phyloP scores from a whole-genome alignment of 441 rosid species.

The Pelargonium australe region DNA sequence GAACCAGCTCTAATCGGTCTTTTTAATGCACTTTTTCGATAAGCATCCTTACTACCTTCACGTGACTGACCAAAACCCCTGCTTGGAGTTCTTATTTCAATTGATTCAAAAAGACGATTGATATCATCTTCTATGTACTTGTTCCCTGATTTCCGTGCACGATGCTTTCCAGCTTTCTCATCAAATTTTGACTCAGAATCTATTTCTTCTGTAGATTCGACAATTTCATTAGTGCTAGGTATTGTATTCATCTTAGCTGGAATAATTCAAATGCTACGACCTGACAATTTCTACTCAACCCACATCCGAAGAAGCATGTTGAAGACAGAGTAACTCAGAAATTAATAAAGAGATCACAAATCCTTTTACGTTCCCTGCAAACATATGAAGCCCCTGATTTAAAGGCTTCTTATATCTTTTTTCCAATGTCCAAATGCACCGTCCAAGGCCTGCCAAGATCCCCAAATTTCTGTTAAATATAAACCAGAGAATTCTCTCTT shows the following conservation, averaged over 20 bases:
- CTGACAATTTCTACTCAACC: slow-evolving; percentile 31
- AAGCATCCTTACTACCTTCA: slow-evolving; percentile 34
- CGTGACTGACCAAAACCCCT: slow-evolving; percentile 26
- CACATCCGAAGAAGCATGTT: slow-evolving; percentile 31
- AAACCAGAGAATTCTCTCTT: slow-evolving; percentile 1
- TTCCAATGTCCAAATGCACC: slow-evolving; percentile 22
- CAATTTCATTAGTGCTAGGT: slow-evolving; percentile 48
- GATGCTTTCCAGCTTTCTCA: slow-evolving; percentile 25
- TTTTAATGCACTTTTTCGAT: slow-evolving; percentile 61
- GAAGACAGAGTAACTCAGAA: slow-evolving; percentile 22
- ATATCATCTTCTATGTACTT: slow-evolving; percentile 65
- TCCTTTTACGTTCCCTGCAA: slow-evolving; percentile 22
- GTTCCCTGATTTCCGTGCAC: slow-evolving; percentile 29
- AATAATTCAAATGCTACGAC: slow-evolving; percentile 21
- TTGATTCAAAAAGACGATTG: slow-evolving; percentile 64
- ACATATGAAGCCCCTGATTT: slow-evolving; percentile 27
- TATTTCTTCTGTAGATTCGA: slow-evolving; percentile 42
- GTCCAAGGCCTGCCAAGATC: slow-evolving; percentile 35
- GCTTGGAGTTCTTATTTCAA: slow-evolving; percentile 41
- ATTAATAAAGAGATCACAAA: slow-evolving; percentile 16
- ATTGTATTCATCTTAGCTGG: slow-evolving; percentile 32
- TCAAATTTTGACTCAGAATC: slow-evolving; percentile 23
- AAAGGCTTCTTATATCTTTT: slow-evolving; percentile 17
- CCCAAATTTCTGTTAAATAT: slow-evolving; percentile 15
- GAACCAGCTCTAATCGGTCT: slow-evolving; percentile 60